A percentile compares a stretch with the other conserved stretches of the same genome.
phyloP scores from a whole-genome alignment of 1,284 basidiomycete species.

The Papiliotrema laurentii region DNA sequence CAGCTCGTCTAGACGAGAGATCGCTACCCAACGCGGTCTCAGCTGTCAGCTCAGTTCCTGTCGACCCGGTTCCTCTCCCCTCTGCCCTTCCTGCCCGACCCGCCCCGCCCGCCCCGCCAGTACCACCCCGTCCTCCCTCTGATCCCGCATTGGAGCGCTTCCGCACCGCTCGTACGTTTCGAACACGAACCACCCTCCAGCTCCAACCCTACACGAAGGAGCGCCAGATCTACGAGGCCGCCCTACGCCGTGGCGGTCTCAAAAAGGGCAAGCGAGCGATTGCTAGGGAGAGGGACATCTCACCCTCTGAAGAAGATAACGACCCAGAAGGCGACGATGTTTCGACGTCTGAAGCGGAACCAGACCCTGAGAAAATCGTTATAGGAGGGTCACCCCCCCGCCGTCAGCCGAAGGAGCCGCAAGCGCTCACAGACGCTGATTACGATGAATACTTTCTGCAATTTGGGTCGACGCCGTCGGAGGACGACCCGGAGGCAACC shows the following conservation, averaged over 20 bases:
- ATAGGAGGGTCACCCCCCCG: conserved; percentile 31
- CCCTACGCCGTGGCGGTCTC: conserved; percentile 37
- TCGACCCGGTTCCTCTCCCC: neutral
- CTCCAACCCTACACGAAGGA: conserved; percentile 47
- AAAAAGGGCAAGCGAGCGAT: conserved; percentile 27
- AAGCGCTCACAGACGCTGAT: conserved; percentile 33
- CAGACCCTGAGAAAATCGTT: conserved; percentile 29
- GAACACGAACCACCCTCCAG: conserved; percentile 45
- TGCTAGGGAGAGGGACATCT: conserved; percentile 16
- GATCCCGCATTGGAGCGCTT: conserved; percentile 39
- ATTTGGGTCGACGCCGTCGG: conserved; percentile 28
- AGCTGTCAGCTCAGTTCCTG: neutral
- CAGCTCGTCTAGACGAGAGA: no score
- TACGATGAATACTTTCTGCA: conserved; percentile 37
- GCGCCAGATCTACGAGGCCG: conserved; percentile 38
- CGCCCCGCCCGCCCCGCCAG: neutral
- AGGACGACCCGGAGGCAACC: conserved; percentile 18
- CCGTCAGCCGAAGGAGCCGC: conserved; percentile 9
- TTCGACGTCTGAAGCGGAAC: conserved; percentile 12
- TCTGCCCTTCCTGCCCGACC: neutral
- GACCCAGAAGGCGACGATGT: conserved; percentile 15
- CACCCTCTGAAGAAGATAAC: conserved; percentile 11
- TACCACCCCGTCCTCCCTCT: conserved; percentile 9
- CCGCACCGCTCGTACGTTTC: conserved; percentile 41
- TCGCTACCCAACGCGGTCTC: no score